These are phyloP conservation scores for Corynespora cassiicola DNA, from an alignment of 2,329 filamentous ascomycete genomes.

Conservation along the genomic window DNA sequence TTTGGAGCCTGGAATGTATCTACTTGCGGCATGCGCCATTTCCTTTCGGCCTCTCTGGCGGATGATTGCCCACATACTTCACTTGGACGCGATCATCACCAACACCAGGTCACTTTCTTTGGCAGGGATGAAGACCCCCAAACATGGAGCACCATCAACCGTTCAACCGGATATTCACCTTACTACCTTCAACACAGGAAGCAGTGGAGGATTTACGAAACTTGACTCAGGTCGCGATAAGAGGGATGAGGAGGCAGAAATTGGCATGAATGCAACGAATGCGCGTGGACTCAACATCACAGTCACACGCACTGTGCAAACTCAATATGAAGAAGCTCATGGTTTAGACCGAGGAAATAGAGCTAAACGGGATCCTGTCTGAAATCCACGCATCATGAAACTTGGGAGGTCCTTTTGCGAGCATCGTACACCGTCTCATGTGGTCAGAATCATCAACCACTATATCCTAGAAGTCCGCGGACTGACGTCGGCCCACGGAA, in stretches of 20 bases:
- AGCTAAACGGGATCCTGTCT: too few relatives aligned
- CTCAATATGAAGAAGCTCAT: too few relatives aligned
- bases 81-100: conserved; percentile 24
- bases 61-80: conserved; percentile 23
- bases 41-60: conserved; percentile 33
- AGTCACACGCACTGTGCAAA: too few relatives aligned
- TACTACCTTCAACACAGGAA: conserved; percentile 14
- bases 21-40: conserved; percentile 29
- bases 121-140: conserved; percentile 5
- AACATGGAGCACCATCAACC: neutral
- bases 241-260: conserved; percentile 3
- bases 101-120: conserved; percentile 21
- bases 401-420: too few relatives aligned
- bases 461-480: too few relatives aligned
- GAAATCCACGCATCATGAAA: too few relatives aligned
- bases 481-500: too few relatives aligned
- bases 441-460: too few relatives aligned
- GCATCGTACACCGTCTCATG: too few relatives aligned
- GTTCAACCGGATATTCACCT: conserved; percentile 12
- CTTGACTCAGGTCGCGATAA: conserved; percentile 11
- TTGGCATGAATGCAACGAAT: too few relatives aligned
- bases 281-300: too few relatives aligned
- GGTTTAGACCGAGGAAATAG: too few relatives aligned
- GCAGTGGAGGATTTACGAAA: conserved; percentile 14
- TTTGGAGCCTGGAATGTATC: conserved; percentile 33